Evolutionary conservation across 805 yeast genomes (phyloP), one percentile per base, ranked within the genome.

Genomic region (Saccharomycopsis amapae): DNA sequence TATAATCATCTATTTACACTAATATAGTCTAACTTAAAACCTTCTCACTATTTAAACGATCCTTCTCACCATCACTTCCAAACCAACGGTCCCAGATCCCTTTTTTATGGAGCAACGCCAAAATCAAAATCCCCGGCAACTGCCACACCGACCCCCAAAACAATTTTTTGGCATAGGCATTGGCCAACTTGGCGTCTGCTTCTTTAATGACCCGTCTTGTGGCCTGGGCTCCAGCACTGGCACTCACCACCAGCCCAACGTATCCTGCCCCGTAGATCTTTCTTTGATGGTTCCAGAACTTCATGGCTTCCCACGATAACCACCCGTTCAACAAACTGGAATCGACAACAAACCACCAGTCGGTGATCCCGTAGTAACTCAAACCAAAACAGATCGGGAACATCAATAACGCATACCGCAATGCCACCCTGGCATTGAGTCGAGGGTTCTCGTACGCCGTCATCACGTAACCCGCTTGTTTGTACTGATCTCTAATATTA

Each of bases 61-160:
- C n/a, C n/a, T n/a, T n/a, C n/a, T n/a, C n/a, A n/a, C n/a, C n/a
- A n/a, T n/a, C n/a, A n/a, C n/a, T n/a, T n/a, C n/a, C n/a, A n/a
- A n/a, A n/a, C 31, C 26, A 44, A 25, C 24, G 72, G 59, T 88
- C 95, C 97, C 97, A 90, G 60, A 88, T 87, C 4, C 96, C 96
- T 61, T 81, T 81, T 64, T 93, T 93, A 63, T 93, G 97, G 42
- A 93, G 62, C 88, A 93, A 90, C 1, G 97, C 97, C 50, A 93
- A 67, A 17, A 88, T 81, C 44, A 93, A 67, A 13, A 94, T 82
- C 0, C 84, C 89, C 0, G 99, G 98, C 38, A 93, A 66, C 56
- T 93, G 97, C 79, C 90, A 78, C 1, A 93, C 96, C 23, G 95
- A 83, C 33, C 94, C 86, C 95, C 96, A 85, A 62, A 93, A 93